These are phyloP conservation scores for Tulasnella calospora DNA, from an alignment of 768 basidiomycete species.

Conservation along the genomic window DNA sequence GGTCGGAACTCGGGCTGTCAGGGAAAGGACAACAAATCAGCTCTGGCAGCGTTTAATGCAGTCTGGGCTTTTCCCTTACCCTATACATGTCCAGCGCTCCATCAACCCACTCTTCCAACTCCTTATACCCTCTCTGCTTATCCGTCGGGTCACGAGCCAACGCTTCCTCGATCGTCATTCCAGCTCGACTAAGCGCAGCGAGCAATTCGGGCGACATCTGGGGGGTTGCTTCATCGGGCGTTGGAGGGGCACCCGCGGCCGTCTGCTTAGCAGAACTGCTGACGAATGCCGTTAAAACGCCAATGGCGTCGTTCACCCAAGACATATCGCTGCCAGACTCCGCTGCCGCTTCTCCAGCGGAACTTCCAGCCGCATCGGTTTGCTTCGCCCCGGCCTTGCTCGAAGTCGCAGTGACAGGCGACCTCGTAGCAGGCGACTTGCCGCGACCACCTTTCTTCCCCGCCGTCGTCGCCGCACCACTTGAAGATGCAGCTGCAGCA, in stretches of 20 bases:
- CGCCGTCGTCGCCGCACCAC: constrained; percentile 13
- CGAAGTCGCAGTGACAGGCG: neutral
- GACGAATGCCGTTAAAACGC: constrained; percentile 5
- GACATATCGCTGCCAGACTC: neutral
- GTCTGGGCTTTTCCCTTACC: constrained; percentile 43
- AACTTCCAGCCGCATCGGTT: neutral
- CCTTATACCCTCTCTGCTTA: constrained; percentile 78
- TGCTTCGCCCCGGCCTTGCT: constrained; percentile 1
- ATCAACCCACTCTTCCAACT: constrained; percentile 83
- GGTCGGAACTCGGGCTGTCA: constrained; percentile 85
- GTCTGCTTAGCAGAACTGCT: neutral
- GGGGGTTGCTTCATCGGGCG: neutral
- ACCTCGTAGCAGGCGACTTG: constrained; percentile 18
- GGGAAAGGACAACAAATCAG: constrained; percentile 11
- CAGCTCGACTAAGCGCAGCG: constrained; percentile 23
- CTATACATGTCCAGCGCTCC: constrained; percentile 88
- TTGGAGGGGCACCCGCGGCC: neutral
- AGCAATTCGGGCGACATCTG: constrained; percentile 16
- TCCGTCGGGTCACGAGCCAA: constrained; percentile 77
- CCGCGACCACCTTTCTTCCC: constrained; percentile 24
- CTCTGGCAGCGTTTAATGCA: neutral
- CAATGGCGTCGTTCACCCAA: neutral
- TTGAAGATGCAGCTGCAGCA: neutral
- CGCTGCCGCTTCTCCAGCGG: neutral
- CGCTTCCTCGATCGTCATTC: constrained; percentile 54